A percentile compares a stretch with the other conserved stretches of the same genome.
These are phyloP conservation scores for Aspergillus jensenii DNA, from an alignment of 2,329 filamentous ascomycete genomes.

Conservation along the genomic window DNA sequence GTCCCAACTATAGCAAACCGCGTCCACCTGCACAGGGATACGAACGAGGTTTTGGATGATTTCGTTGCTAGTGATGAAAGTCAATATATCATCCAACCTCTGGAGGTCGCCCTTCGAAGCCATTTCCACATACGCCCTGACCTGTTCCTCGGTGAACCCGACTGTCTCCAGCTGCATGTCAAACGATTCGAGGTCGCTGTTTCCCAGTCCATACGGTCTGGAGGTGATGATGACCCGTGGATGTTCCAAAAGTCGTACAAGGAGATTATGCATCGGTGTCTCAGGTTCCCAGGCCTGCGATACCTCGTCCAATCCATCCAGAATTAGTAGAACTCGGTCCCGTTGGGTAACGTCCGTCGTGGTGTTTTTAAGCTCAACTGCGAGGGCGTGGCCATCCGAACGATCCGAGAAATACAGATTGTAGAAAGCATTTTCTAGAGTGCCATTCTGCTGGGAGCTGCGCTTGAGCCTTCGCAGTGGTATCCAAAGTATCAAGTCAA, in stretches of 20 bases:
- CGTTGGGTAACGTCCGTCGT: background rate
- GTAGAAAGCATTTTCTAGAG: background rate
- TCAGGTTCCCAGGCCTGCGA: slow-evolving; percentile 17
- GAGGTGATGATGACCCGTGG: slow-evolving; percentile 44
- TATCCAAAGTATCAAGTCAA: slow-evolving; percentile 7
- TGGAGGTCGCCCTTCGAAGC: background rate
- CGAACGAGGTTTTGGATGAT: slow-evolving; percentile 37
- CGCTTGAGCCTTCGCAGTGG: slow-evolving; percentile 2
- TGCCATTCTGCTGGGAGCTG: background rate
- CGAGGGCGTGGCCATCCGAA: too few relatives aligned
- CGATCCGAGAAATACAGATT: background rate
- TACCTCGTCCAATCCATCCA: slow-evolving; percentile 49
- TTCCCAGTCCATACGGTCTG: slow-evolving; percentile 29
- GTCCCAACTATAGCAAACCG: slow-evolving; percentile 42
- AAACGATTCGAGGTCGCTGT: slow-evolving; percentile 12
- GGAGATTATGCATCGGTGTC: slow-evolving; percentile 14
- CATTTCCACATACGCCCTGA: slow-evolving; percentile 33
- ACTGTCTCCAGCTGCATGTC: slow-evolving; percentile 44
- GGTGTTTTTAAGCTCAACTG: background rate
- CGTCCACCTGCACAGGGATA: slow-evolving; percentile 50
- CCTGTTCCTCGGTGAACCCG: slow-evolving; percentile 40
- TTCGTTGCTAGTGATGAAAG: slow-evolving; percentile 24
- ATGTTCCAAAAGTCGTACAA: slow-evolving; percentile 28
- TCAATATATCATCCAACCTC: background rate
- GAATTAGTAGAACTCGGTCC: slow-evolving; percentile 37